Percentiles rank a stretch among this genome's conserved stretches.
Conservation (phyloP, 768 basidiomycete genomes). For the Coprinellus aureogranulatus region DNA sequence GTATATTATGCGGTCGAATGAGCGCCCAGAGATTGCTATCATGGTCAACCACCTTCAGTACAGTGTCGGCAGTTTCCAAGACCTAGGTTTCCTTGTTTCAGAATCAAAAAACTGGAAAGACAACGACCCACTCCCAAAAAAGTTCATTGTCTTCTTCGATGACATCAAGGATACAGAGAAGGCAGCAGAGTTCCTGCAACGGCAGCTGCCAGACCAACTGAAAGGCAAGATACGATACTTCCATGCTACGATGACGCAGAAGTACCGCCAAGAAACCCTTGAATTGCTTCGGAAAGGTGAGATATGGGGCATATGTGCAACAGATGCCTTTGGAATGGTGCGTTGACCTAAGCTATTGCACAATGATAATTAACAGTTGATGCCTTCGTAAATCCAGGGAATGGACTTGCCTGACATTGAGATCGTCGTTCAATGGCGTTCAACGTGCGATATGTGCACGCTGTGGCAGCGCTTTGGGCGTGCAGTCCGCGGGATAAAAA, state of each 20-base stretch:
- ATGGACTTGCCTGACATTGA: not conserved
- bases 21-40: slow-evolving; percentile 17
- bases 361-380: not conserved
- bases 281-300: not conserved
- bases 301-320: not conserved
- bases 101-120: not conserved
- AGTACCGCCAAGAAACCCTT: slow-evolving; percentile 15
- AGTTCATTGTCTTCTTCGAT: slow-evolving; percentile 28
- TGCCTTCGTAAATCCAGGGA: not conserved
- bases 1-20: slow-evolving; percentile 15
- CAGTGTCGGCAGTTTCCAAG: slow-evolving; percentile 8
- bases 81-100: slow-evolving; percentile 14
- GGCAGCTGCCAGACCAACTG: slow-evolving; percentile 4
- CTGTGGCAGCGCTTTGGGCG: not conserved
- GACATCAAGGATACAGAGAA: slow-evolving; percentile 16
- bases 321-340: not conserved
- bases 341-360: not conserved
- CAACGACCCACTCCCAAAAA: not conserved
- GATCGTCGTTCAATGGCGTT: not conserved
- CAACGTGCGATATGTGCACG: not conserved
- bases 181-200: not conserved
- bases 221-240: slow-evolving; percentile 22
- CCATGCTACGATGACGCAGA: slow-evolving; percentile 24
- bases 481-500: not conserved
- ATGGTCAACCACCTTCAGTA: slow-evolving; percentile 10